Conservation (phyloP, 2,329 filamentous ascomycete genomes). For the Fusarium caatingaense region DNA sequence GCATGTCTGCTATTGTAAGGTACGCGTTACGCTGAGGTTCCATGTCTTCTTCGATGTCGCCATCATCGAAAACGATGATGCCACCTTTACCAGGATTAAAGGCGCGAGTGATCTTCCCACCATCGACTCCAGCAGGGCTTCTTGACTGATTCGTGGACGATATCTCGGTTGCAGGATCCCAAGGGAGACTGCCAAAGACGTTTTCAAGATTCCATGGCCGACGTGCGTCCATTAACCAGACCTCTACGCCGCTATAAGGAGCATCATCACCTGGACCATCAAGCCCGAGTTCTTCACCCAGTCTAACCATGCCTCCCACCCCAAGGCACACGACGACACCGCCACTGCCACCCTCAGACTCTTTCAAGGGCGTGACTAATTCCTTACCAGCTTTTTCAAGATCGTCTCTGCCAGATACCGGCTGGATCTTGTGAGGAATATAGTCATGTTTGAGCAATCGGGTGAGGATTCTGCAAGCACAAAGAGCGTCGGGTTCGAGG, state of each 20-base stretch:
- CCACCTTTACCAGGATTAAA: slow-evolving; percentile 87
- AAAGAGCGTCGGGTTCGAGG: slow-evolving; percentile 94
- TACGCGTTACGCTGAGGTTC: slow-evolving; percentile 82
- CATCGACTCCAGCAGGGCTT: slow-evolving; percentile 73
- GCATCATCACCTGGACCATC: slow-evolving; percentile 71
- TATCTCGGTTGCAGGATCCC: slow-evolving; percentile 62
- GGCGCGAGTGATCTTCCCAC: slow-evolving; percentile 75
- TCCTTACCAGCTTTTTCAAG: slow-evolving; percentile 82
- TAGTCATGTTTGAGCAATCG: slow-evolving; percentile 96
- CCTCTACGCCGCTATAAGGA: slow-evolving; percentile 84
- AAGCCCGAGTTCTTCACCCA: slow-evolving; percentile 82
- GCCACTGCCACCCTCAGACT: slow-evolving; percentile 82
- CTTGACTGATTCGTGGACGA: slow-evolving; percentile 61
- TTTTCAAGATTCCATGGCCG: slow-evolving; percentile 96
- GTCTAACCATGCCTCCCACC: slow-evolving; percentile 89
- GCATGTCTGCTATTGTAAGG: slow-evolving; percentile 88
- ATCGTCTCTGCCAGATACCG: slow-evolving; percentile 83
- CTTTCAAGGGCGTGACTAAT: slow-evolving; percentile 87
- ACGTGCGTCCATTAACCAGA: slow-evolving; percentile 93
- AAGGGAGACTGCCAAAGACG: slow-evolving; percentile 81
- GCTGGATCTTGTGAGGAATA: slow-evolving; percentile 96
- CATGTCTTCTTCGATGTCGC: slow-evolving; percentile 90
- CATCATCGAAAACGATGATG: slow-evolving; percentile 94
- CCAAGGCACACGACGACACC: slow-evolving; percentile 93
- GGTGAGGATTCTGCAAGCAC: slow-evolving; percentile 93